Base-by-base conservation (phyloP, 768 basidiomycete species). In the Omphalotus guepiniiformis region DNA sequence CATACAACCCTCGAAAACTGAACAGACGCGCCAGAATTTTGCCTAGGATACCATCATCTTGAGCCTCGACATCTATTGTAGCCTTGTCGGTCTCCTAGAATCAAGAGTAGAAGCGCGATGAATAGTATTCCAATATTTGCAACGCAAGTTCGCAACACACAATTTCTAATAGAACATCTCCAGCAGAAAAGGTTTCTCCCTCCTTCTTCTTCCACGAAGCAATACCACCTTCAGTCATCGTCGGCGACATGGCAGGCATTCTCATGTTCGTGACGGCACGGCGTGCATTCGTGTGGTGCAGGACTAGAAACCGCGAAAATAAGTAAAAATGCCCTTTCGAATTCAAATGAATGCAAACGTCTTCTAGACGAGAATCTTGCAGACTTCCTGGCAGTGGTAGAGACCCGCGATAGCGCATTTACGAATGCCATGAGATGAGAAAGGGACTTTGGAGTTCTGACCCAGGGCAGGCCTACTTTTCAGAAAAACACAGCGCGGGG, bases 231-330 rank as follows among this genome's bases (percentile, higher is more conserved):
- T 96, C 93, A 0, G 89, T 93, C 88, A 97, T 93, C 11, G 92
- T 95, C 12, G 93, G 93, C 2, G 88, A 93, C 93, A 97, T 95
- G 49, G 94, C 94, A 4, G 94, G 94, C 92, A 97, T 95, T 56
- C 79, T 71, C 49, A 95, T 79, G 52, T 82, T 77, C 39, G 88
- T 83, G 42, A 90, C 74, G 26, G 85, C 90, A 54, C 65, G 65
- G 36, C 78, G 75, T 37, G 63, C 57, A 42, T 66, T 56, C 37
- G 78, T 71, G 29, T 72, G 66, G 61, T 84, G 85, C 42, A 89
- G 59, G 48, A 71, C 82, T 85, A 55, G 28, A 43, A 36, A 18
- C 8, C 37, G 19, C 13, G 19, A 9, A 13, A 39, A 39, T 19
- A 21, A 9, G 11, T 39, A 12, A 39, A 18, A n/a, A n/a, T n/a